phyloP scores from a whole-genome alignment of 805 yeast species.

The Danielozyma ontarioensis region DNA sequence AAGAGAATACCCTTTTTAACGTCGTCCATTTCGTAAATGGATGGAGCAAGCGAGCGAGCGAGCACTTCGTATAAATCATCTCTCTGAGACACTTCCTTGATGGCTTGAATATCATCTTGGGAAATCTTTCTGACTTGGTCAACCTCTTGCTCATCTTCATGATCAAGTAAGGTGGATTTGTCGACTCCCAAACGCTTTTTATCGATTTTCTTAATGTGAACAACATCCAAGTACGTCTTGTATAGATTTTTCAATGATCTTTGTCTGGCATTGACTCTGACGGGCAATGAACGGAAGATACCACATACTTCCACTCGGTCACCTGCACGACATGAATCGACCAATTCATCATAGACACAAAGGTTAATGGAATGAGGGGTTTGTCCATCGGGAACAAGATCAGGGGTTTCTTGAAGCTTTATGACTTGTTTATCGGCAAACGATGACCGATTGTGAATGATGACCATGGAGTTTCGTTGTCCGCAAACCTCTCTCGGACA shows the following conservation, averaged over 20 bases:
- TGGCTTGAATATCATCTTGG: constrained; percentile 62
- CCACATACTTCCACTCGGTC: constrained; percentile 96
- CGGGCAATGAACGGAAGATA: constrained; percentile 88
- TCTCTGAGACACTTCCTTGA: constrained; percentile 58
- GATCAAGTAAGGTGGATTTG: constrained; percentile 48
- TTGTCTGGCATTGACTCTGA: constrained; percentile 79
- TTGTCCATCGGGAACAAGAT: constrained; percentile 95
- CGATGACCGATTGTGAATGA: constrained; percentile 86
- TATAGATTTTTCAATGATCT: constrained; percentile 77
- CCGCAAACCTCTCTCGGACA: constrained; percentile 90
- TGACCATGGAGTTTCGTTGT: constrained; percentile 78
- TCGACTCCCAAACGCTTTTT: constrained; percentile 78
- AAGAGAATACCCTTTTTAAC: constrained; percentile 91
- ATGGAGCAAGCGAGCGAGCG: constrained; percentile 93
- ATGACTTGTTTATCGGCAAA: constrained; percentile 95
- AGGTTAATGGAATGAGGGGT: constrained; percentile 95
- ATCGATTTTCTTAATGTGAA: constrained; percentile 85
- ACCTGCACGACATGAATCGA: constrained; percentile 93
- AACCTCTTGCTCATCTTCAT: constrained; percentile 58
- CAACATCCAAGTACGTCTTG: constrained; percentile 92
- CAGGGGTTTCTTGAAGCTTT: constrained; percentile 93
- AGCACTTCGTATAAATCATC: constrained; percentile 80
- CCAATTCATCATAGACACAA: constrained; percentile 93
- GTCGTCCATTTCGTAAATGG: constrained; percentile 92
- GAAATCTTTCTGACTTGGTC: constrained; percentile 71